Evolutionary conservation across 176 grass and related monocot genomes (phyloP).

Genomic region (Zoysia pacifica): DNA sequence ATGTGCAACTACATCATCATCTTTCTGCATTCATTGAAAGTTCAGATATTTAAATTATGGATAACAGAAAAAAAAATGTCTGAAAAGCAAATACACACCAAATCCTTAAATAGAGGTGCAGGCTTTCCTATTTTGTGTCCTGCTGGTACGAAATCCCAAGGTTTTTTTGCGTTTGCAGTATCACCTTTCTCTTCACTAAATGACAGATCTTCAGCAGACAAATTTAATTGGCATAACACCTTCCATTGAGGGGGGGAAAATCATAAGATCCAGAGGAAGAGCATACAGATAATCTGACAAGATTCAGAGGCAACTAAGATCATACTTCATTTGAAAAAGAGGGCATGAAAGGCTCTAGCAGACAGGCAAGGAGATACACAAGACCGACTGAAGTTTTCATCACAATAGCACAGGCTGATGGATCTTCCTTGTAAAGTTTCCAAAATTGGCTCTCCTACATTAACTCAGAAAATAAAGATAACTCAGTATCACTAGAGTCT

Average conservation of each 20-base stretch:
- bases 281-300: not conserved
- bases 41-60: conserved; percentile 12
- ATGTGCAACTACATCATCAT: conserved; percentile 63
- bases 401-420: conserved; percentile 71
- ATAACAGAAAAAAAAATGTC: not conserved
- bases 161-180: conserved; percentile 62
- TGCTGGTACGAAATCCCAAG: conserved; percentile 81
- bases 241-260: conserved; percentile 22
- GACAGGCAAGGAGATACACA: conserved; percentile 88
- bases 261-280: conserved; percentile 15
- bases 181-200: conserved; percentile 83
- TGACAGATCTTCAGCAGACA: conserved; percentile 53
- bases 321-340: conserved; percentile 80
- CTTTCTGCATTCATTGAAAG: conserved; percentile 64
- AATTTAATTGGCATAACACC: conserved; percentile 81
- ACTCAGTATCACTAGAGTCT: not conserved
- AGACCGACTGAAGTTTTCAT: conserved; percentile 95
- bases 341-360: conserved; percentile 96
- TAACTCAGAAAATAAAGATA: conserved; percentile 37
- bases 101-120: conserved; percentile 83
- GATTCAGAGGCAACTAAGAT: conserved; percentile 5
- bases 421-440: conserved; percentile 90
- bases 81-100: conserved; percentile 54
- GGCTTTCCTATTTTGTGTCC: conserved; percentile 87
- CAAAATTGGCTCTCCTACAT: conserved; percentile 85